Evolutionary conservation across 2,329 filamentous ascomycete species (phyloP), one percentile per base, ranked within the genome.

Genomic region (Tetracladium maxilliforme): DNA sequence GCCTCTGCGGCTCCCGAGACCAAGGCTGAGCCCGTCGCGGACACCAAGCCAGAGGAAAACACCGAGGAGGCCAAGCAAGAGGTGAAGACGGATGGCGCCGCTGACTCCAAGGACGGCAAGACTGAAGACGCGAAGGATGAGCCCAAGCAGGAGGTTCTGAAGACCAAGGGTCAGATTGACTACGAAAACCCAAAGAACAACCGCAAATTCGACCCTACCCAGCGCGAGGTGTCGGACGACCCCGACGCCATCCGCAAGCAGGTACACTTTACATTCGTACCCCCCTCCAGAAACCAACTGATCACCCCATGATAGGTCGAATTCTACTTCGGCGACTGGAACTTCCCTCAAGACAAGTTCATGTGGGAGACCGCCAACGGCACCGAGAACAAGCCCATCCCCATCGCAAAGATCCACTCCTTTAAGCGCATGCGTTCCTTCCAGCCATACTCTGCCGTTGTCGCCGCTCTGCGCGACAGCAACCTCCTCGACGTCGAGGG

Each of bases 391-490:
- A 77, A 79, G 49, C 67, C 86, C 21, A 74, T 98, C 19, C 60
- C 74, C 13, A 61, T 98, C 38, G 73, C 74, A 43, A 67, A 74
- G 33, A 71, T 98, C 37, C 71, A 75, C 61, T 73, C 60, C 25
- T 98, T 98, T 66, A 87, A 86, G 58, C 84, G 92, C 49, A 98
- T 98, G 92, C 77, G 73, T 38, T 79, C 76, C 42, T 98, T 95
- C 68, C 74, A 90, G 55, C 82, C 83, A 21, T 86, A 84, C 58
- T 72, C 69, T 28, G 76, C 79, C 29, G 69, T 98, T 21, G 74
- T 94, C 32, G 71, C 72, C 26, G 87, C 90, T 18, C 68, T 95
- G 26, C 79, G 77, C 50, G 69, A 79, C 13, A 90, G 81, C 56
- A 62, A 65, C 16, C 54, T 73, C 31, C 63, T 98, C 24, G 69